A percentile compares a stretch with the other conserved stretches of the same genome.
phyloP scores from a whole-genome alignment of 1,139 yeast species.

The Geotrichum histeridarum region DNA sequence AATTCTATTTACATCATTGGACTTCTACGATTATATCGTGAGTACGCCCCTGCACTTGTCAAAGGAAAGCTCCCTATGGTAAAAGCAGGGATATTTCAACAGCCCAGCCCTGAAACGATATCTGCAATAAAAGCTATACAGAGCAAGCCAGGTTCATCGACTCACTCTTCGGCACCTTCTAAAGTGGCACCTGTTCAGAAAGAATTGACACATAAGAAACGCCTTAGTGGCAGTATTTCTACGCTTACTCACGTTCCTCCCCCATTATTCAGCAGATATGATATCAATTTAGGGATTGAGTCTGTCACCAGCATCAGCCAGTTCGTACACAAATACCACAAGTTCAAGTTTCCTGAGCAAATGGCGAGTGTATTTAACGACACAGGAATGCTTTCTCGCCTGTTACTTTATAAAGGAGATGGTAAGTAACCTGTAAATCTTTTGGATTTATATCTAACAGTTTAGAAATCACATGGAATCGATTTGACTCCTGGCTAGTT shows the following conservation, averaged over 20 bases:
- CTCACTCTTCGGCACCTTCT: background rate
- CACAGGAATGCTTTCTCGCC: conserved; percentile 24
- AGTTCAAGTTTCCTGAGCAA: conserved; percentile 28
- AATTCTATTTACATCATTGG: conserved; percentile 36
- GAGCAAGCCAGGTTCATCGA: background rate
- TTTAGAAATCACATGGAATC: conserved; percentile 24
- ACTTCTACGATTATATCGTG: conserved; percentile 32
- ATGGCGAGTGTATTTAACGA: conserved; percentile 27
- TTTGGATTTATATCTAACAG: too few relatives aligned
- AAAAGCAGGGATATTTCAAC: conserved; percentile 28
- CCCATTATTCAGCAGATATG: conserved; percentile 19
- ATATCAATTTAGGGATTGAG: conserved; percentile 20
- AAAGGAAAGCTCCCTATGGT: conserved; percentile 30
- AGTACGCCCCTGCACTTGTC: conserved; percentile 31
- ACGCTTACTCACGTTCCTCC: conserved; percentile 25
- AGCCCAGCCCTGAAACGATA: conserved; percentile 30
- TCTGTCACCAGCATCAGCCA: conserved; percentile 23
- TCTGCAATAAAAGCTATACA: conserved; percentile 7
- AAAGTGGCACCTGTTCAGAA: conserved; percentile 17
- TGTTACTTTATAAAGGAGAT: conserved; percentile 26
- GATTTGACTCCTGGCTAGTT: conserved; percentile 30
- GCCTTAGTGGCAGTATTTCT: conserved; percentile 18
- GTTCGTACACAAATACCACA: conserved; percentile 26
- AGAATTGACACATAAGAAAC: background rate
- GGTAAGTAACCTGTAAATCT: too few relatives aligned